Evolutionary conservation across 768 basidiomycete species (phyloP).

Genomic region (Termitomyces sp.): DNA sequence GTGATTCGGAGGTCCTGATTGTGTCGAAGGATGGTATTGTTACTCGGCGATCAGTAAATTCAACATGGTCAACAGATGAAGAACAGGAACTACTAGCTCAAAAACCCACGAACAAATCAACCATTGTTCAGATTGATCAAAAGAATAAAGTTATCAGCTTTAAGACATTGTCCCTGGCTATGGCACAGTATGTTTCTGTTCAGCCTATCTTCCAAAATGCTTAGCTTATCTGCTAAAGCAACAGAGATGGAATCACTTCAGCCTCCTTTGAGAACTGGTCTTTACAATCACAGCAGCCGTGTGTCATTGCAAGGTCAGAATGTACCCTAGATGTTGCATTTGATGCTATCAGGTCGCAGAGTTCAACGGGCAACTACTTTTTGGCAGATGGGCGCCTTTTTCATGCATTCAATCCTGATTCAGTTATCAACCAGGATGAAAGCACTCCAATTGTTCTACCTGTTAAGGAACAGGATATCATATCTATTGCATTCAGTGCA

Average conservation of each 20-base stretch:
- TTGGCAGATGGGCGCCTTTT: neutral
- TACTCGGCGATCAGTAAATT: neutral
- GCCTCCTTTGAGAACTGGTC: neutral
- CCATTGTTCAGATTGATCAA: neutral
- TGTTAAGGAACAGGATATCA: neutral
- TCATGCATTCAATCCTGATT: neutral
- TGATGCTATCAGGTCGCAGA: neutral
- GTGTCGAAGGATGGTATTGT: neutral
- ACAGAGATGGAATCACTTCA: neutral
- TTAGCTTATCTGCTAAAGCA: neutral
- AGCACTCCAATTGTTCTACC: neutral
- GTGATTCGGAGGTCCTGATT: neutral
- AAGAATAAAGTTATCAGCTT: neutral
- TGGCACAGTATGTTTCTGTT: neutral
- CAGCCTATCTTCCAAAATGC: neutral
- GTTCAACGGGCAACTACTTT: neutral
- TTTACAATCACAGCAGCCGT: neutral
- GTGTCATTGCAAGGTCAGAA: neutral
- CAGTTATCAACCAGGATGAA: neutral
- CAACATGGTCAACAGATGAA: neutral
- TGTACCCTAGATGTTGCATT: neutral
- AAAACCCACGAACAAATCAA: neutral
- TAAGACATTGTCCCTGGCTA: neutral
- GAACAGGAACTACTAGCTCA: neutral
- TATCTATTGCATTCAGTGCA: neutral